Evolutionary conservation across 2,329 filamentous ascomycete genomes (phyloP).

Genomic region (Cytospora chrysosperma): DNA sequence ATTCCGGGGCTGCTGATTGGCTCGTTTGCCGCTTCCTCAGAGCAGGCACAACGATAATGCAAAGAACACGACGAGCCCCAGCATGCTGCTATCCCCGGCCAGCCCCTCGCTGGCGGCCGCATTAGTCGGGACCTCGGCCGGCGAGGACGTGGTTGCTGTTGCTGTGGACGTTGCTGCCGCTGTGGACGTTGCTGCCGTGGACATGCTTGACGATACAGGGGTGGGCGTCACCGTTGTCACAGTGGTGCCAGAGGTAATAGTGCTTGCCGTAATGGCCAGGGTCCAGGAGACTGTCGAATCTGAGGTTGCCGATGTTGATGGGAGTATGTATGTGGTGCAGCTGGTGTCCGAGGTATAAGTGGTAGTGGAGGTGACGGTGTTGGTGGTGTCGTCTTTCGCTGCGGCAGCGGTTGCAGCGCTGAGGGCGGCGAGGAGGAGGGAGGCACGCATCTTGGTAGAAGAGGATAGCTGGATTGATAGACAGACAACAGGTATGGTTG

Average conservation of each 20-base stretch:
- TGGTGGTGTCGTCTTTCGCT: slow-evolving; percentile 5
- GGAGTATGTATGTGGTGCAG: neutral
- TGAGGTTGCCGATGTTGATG: neutral
- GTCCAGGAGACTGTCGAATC: neutral
- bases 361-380: neutral
- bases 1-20: neutral
- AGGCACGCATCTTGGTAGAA: slow-evolving; percentile 14
- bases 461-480: neutral
- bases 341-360: neutral
- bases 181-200: neutral
- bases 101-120: slow-evolving; percentile 16
- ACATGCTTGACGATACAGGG: neutral
- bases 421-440: slow-evolving; percentile 14
- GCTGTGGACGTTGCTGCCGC: neutral
- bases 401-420: slow-evolving; percentile 11
- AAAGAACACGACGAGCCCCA: slow-evolving; percentile 25
- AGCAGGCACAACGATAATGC: slow-evolving; percentile 23
- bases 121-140: neutral
- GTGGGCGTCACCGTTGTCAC: neutral
- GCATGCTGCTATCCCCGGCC: slow-evolving; percentile 22
- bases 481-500: neutral
- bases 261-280: neutral
- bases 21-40: neutral
- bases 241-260: neutral
- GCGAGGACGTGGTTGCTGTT: neutral